These are phyloP conservation scores for Kuraishia molischiana DNA, from an alignment of 805 yeast genomes.

Conservation along the genomic window DNA sequence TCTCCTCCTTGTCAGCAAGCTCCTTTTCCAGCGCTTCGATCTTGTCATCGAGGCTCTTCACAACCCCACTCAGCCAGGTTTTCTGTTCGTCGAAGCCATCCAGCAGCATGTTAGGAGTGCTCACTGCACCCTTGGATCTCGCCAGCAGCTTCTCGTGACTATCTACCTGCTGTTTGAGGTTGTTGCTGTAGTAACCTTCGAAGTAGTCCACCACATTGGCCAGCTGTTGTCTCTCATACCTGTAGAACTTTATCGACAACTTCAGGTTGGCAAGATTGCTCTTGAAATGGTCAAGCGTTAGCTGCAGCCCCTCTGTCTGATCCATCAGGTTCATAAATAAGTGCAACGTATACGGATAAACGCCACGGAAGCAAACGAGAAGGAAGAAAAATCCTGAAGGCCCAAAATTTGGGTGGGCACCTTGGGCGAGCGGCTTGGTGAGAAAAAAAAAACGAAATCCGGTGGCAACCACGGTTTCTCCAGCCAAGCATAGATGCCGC, in stretches of 20 bases:
- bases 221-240: neutral
- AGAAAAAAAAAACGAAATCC: too few species aligned
- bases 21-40: slow-evolving; percentile 23
- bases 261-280: neutral
- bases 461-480: too few species aligned
- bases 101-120: neutral
- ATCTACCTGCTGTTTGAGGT: neutral
- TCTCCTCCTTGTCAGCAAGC: slow-evolving; percentile 21
- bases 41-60: slow-evolving; percentile 10
- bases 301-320: neutral
- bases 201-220: neutral
- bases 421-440: too few species aligned
- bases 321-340: neutral
- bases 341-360: neutral
- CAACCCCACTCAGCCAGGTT: neutral
- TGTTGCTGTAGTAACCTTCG: neutral
- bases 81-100: neutral
- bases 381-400: too few species aligned
- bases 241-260: neutral
- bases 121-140: neutral
- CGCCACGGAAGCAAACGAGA: too few species aligned
- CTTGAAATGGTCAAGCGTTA: neutral
- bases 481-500: slow-evolving; percentile 41
- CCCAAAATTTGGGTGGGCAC: too few species aligned
- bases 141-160: neutral